Evolutionary conservation across 768 basidiomycete genomes (phyloP).

Genomic region (Boletellus ananiceps): DNA sequence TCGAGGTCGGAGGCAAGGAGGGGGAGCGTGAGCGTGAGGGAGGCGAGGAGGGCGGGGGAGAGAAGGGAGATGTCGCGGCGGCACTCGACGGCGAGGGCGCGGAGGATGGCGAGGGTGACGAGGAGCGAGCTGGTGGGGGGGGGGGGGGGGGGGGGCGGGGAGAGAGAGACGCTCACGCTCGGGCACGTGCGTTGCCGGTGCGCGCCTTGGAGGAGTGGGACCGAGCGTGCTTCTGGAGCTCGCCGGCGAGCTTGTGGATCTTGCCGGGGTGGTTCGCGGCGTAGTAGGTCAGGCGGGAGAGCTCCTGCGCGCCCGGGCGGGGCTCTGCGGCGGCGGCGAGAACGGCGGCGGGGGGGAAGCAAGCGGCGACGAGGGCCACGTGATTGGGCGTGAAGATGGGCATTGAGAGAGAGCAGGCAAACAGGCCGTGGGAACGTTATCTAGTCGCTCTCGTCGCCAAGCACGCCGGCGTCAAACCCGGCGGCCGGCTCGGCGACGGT

Average conservation of each 20-base stretch:
- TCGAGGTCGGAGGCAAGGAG: conserved; percentile 65
- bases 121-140: conserved; percentile 55
- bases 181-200: conserved; percentile 68
- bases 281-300: conserved; percentile 82
- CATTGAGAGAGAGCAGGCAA: conserved; percentile 37
- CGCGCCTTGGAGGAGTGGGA: conserved; percentile 59
- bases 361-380: conserved; percentile 76
- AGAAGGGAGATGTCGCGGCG: conserved; percentile 75
- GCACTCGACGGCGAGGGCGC: conserved; percentile 82
- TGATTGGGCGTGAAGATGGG: conserved; percentile 80
- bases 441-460: conserved; percentile 55
- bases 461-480: conserved; percentile 25
- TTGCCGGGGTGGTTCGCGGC: conserved; percentile 81
- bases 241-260: conserved; percentile 67
- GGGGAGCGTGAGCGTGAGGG: conserved; percentile 53
- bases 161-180: conserved; percentile 57
- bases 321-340: conserved; percentile 69
- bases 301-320: conserved; percentile 77
- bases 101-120: conserved; percentile 78
- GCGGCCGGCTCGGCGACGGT: conserved; percentile 36
- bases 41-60: conserved; percentile 63
- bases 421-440: conserved; percentile 19
- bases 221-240: conserved; percentile 71
- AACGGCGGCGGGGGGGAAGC: conserved; percentile 77
- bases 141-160: neutral